These are phyloP conservation scores for Pyrenophora graminea DNA, from an alignment of 2,329 filamentous ascomycete genomes.

Conservation along the genomic window DNA sequence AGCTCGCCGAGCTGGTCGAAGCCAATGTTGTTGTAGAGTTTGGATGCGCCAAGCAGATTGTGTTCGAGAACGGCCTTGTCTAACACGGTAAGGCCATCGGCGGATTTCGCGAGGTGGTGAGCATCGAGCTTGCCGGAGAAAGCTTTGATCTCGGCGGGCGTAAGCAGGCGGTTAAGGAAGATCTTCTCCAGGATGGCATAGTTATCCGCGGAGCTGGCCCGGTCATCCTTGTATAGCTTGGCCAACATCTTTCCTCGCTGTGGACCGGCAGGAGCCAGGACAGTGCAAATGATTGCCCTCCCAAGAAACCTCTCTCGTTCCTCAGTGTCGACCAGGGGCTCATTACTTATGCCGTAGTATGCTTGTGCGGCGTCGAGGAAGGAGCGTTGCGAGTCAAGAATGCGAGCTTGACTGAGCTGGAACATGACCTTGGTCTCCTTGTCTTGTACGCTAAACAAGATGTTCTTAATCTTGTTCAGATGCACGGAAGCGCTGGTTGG, in stretches of 20 bases:
- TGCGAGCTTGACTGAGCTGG: conserved; percentile 87
- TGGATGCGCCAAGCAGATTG: conserved; percentile 84
- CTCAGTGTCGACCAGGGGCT: conserved; percentile 76
- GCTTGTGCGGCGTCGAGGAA: conserved; percentile 87
- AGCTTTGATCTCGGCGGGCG: conserved; percentile 78
- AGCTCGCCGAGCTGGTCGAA: conserved; percentile 73
- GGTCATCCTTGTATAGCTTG: conserved; percentile 91
- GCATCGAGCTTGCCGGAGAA: conserved; percentile 80
- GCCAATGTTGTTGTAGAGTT: conserved; percentile 57
- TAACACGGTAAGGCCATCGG: conserved; percentile 90
- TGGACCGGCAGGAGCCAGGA: conserved; percentile 89
- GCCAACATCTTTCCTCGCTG: conserved; percentile 78
- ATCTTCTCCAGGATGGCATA: conserved; percentile 95
- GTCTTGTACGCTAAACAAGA: conserved; percentile 79
- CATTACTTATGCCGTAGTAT: conserved; percentile 86
- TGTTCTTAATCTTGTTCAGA: conserved; percentile 92
- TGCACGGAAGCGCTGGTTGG: conserved; percentile 81
- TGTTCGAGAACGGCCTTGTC: conserved; percentile 94
- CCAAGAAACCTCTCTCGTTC: conserved; percentile 83
- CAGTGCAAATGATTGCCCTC: conserved; percentile 88
- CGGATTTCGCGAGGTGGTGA: conserved; percentile 87
- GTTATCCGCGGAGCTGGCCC: conserved; percentile 74
- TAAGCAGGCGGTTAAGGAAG: conserved; percentile 85
- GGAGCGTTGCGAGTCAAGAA: conserved; percentile 85
- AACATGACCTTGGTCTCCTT: conserved; percentile 80